These are phyloP conservation scores for Blumeriella jaapii DNA, from an alignment of 2,329 filamentous ascomycete genomes.

Conservation along the genomic window DNA sequence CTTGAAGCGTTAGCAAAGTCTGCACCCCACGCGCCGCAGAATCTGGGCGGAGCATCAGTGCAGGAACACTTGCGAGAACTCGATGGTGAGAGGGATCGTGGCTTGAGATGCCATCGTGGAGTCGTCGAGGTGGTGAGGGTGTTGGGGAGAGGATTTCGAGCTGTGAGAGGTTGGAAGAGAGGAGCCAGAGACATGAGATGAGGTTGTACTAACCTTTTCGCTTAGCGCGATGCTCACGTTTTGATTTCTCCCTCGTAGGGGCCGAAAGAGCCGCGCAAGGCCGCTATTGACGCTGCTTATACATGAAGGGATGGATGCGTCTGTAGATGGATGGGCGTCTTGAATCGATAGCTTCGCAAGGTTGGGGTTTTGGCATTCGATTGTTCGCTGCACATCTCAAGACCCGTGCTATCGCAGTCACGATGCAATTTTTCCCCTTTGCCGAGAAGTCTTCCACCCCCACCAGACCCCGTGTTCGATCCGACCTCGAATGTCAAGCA, in stretches of 20 bases:
- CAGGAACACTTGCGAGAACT: constrained; percentile 41
- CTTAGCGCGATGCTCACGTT: background rate
- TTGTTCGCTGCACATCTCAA: too few relatives aligned
- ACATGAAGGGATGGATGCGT: too few relatives aligned
- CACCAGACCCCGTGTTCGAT: constrained; percentile 3
- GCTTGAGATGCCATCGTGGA: constrained; percentile 19
- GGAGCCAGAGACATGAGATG: background rate
- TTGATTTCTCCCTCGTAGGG: too few relatives aligned
- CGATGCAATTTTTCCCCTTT: constrained; percentile 5
- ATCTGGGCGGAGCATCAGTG: too few relatives aligned
- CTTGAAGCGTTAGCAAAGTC: constrained; percentile 6
- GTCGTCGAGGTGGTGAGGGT: background rate
- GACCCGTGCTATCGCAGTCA: background rate
- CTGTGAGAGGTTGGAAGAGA: background rate
- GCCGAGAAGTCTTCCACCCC: constrained; percentile 8
- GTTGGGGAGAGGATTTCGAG: background rate
- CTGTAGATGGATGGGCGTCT: too few relatives aligned
- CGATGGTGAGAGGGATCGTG: constrained; percentile 51
- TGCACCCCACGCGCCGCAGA: constrained; percentile 7
- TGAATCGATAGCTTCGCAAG: too few relatives aligned
- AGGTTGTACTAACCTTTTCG: background rate
- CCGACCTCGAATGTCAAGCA: background rate
- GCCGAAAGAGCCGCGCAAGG: too few relatives aligned
- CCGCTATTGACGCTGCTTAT: too few relatives aligned
- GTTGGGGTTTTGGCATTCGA: too few relatives aligned